Base-by-base conservation (phyloP, 495 filamentous ascomycete genomes). In the Trichocladium uniseriatum region DNA sequence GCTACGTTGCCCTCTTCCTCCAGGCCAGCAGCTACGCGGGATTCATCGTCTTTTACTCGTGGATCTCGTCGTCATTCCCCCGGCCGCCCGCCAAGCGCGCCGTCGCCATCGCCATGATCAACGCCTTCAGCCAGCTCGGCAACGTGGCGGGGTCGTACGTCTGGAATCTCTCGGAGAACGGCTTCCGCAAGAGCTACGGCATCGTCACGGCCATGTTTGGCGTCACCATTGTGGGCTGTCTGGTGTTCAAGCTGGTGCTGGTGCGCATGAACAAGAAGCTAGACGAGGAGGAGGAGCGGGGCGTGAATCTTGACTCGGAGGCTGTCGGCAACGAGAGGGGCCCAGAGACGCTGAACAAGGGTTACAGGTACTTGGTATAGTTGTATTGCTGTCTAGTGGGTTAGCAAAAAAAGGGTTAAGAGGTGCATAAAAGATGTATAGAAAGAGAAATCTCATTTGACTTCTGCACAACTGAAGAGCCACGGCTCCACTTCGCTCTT, bases 1-100 rank as follows among this genome's bases (percentile, higher is more conserved):
- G 86, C 39, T 92, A 91, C 59, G 64, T 90, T 9, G 77, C 84
- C 1, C 85, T 90, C 68, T 73, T 91, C 38, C 83, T 91, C 71
- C 79, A 77, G 34, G 71, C 75, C 0, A 73, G 73, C 29, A 68
- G 77, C 6, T 81, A 81, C 45, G 70, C 75, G 2, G 80, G 81
- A 43, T 88, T 84, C 59, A 84, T 85, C 21, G 82, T 89, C 5
- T 77, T 78, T 28, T 73, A 89, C 39, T 81, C 79, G 15, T 91
- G 86, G 86, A 89, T 89, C 57, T 78, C 72, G 10, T 86, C 84
- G 45, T 70, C 80, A 0, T 74, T 90, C 31, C 84, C 85, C 0
- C 78, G 87, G 18, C 87, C 87, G 2, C 85, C 82, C 0, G 78
- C 83, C 0, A 92, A 92, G 67, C 78, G 86, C 52, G 86, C 87